Base-by-base conservation (phyloP, 768 basidiomycete genomes). In the Lactarius quietus region DNA sequence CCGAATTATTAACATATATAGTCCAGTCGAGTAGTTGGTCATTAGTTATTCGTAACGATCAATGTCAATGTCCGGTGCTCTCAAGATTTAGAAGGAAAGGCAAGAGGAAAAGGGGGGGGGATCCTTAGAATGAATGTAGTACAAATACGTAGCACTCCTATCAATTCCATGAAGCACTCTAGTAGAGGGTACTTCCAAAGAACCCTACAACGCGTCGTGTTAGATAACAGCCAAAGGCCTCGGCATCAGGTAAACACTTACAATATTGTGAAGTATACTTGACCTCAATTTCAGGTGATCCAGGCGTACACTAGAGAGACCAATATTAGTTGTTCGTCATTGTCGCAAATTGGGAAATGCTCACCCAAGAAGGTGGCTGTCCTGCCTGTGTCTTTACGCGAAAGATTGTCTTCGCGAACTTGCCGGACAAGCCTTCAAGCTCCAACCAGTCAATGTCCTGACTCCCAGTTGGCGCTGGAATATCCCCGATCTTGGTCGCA, bases 181-280 rank as follows among this genome's bases (percentile, higher is more conserved):
- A 33, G 33, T 33, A 4, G 33, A 33, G 33, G 8, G 33, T 33
- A 33, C 33, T 33, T 3, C 33, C 33, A 17, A 41, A 53, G n/a
- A 65, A 33, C 64, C 45, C 65, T 66, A 23, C 43, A 14, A 53
- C 26, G 38, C 18, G 3, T 17, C 5, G 1, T 6, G 31, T 66
- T 12, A 66, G 33, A 36, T 36, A 26, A 41, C 28, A 5, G 38
- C 7, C 31, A 29, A 5, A 7, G 38, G 17, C 4, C 8, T 29
- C 5, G 29, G 29, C 28, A 41, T 35, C n/a, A 7, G 14, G 17
- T 10, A 17, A 3, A 28, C n/a, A 68, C 69, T 28, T 52, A 70
- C 69, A 58, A 35, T 70, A 70, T 43, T 52, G 51, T 23, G 69
- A 48, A 26, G 53, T 15, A 57, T 70, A 70, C 39, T 65, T 65